Percentiles rank a stretch among this genome's conserved stretches.
These are phyloP conservation scores for Citrullus amarus DNA, from an alignment of 306 rosid genomes.

Conservation along the genomic window DNA sequence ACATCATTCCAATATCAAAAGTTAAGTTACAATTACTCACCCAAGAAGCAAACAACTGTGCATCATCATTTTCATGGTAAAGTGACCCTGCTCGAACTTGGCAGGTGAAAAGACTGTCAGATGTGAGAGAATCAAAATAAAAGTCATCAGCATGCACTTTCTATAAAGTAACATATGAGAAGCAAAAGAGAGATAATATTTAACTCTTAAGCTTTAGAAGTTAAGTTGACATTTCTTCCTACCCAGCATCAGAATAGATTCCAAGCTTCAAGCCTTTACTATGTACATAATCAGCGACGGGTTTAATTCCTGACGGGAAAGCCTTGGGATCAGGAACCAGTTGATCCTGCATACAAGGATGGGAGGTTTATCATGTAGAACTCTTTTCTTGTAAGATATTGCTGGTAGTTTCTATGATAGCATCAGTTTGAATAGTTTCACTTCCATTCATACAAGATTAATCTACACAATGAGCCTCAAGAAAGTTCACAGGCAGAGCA, in stretches of 20 bases:
- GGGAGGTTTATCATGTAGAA: neutral
- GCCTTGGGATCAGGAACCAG: conserved; percentile 53
- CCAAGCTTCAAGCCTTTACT: conserved; percentile 86
- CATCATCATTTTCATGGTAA: conserved; percentile 68
- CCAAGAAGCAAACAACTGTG: conserved; percentile 82
- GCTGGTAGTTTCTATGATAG: neutral
- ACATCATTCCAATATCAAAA: neutral
- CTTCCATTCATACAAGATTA: neutral
- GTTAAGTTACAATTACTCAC: conserved; percentile 35
- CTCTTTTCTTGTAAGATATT: neutral
- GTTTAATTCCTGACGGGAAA: conserved; percentile 92
- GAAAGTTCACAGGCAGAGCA: neutral
- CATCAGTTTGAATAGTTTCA: neutral
- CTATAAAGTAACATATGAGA: neutral
- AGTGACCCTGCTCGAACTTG: conserved; percentile 96
- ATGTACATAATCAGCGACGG: conserved; percentile 79
- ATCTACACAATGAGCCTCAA: neutral
- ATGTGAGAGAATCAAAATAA: conserved; percentile 15
- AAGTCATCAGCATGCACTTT: neutral
- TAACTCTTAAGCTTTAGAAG: conserved; percentile 13
- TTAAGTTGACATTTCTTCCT: conserved; percentile 22
- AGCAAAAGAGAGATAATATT: neutral
- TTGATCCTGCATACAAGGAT: conserved; percentile 45
- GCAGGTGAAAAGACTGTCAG: conserved; percentile 63
- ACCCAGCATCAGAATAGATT: conserved; percentile 98